These are phyloP conservation scores for Zarea fungicola DNA, from an alignment of 2,329 filamentous ascomycete species.

Conservation along the genomic window DNA sequence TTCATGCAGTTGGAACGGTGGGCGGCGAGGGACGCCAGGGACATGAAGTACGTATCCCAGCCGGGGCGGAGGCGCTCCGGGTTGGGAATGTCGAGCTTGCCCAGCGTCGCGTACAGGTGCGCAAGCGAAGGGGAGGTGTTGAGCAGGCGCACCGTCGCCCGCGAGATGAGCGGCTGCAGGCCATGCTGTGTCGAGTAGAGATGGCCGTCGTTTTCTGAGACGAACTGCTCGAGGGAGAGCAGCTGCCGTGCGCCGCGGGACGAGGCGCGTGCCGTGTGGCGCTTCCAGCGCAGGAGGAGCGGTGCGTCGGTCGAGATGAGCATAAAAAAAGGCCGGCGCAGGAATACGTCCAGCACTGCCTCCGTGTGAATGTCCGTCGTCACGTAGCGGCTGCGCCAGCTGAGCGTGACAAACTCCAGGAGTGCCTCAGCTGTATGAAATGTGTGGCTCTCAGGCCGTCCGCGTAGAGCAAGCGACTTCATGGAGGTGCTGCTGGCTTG, in stretches of 20 bases:
- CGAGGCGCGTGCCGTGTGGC: constrained; percentile 50
- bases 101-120: constrained; percentile 67
- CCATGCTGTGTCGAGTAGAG: constrained; percentile 64
- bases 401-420: constrained; percentile 77
- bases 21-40: constrained; percentile 84
- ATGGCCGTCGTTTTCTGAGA: constrained; percentile 60
- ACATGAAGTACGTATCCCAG: constrained; percentile 99
- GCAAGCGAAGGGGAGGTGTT: constrained; percentile 73
- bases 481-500: constrained; percentile 10
- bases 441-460: constrained; percentile 22
- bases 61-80: constrained; percentile 75
- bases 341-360: constrained; percentile 65
- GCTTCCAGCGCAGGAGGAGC: constrained; percentile 74
- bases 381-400: constrained; percentile 81
- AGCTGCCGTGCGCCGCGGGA: constrained; percentile 18
- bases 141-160: constrained; percentile 77
- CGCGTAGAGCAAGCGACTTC: constrained; percentile 8
- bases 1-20: constrained; percentile 98
- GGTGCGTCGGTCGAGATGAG: constrained; percentile 90
- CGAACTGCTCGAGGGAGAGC: constrained; percentile 50
- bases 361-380: constrained; percentile 78
- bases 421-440: constrained; percentile 64
- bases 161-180: constrained; percentile 70
- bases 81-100: constrained; percentile 70
- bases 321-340: constrained; percentile 84